Conservation (phyloP, 148 eudicot genomes). For the Bassia scoparia region DNA sequence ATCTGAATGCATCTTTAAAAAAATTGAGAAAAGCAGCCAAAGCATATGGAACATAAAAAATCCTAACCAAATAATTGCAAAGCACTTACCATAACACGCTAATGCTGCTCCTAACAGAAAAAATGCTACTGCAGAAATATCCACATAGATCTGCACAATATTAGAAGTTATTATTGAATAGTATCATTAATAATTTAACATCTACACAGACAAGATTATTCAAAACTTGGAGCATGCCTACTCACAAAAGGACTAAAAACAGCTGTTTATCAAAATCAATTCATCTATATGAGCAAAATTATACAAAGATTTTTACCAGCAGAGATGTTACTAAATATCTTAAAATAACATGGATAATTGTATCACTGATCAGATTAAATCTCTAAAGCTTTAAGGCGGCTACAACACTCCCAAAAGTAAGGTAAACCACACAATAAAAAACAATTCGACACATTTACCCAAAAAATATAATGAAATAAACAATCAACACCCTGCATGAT, state of each 20-base stretch:
- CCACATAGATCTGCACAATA: conserved; percentile 77
- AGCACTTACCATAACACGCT: conserved; percentile 78
- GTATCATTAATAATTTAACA: conserved; percentile 7
- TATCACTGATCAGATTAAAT: not conserved
- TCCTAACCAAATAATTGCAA: not conserved
- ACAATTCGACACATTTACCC: not conserved
- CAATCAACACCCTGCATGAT: no score
- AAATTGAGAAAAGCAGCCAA: not conserved
- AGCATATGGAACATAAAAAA: not conserved
- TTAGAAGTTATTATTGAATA: conserved; percentile 5
- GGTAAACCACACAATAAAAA: not conserved
- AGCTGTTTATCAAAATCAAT: not conserved
- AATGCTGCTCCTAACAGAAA: conserved; percentile 82
- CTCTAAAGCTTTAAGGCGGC: not conserved
- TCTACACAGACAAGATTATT: not conserved
- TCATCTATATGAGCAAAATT: not conserved
- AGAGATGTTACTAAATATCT: not conserved
- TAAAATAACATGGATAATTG: not conserved
- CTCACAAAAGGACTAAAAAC: not conserved
- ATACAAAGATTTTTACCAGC: no score
- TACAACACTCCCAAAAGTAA: not conserved
- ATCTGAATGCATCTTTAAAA: not conserved
- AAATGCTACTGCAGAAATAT: conserved; percentile 49
- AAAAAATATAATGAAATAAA: no score
- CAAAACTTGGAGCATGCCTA: not conserved